Evolutionary conservation across 2,329 filamentous ascomycete species (phyloP), one percentile per base, ranked within the genome.

Genomic region (Ustulina deusta): DNA sequence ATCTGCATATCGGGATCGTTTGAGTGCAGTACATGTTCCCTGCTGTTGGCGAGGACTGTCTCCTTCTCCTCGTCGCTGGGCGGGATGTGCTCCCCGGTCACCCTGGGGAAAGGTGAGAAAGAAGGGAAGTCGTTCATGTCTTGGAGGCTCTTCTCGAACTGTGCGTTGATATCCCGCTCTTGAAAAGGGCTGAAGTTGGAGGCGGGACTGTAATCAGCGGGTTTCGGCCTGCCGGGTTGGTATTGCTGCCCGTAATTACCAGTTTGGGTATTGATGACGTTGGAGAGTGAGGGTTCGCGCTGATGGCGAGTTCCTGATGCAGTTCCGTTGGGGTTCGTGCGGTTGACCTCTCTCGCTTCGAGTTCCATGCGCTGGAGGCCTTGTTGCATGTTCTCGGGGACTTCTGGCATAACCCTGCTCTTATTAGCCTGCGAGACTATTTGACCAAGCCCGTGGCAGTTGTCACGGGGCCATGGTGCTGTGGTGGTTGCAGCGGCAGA

Each of bases 1-100:
- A 99, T 87, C 83, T 99, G 96, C 89, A 97, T 97, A 74, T 97
- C 91, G 56, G 97, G 93, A 78, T 99, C 94, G 76, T 97, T 97
- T 54, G 94, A 97, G 77, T 94, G 93, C 70, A 99, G 85, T 40
- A 98, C 95, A 66, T 92, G 88, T 69, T 92, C 83, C 63, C 95
- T 90, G 38, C 94, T 93, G 78, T 90, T 91, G 83, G 97, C 96
- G 61, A 99, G 82, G 56, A 93, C 94, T 34, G 91, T 90, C 80
- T 97, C 96, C 81, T 97, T 94, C 77, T 97, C 93, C 73, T 97
- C 94, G 80, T 98, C 94, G 65, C 93, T 94, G 0, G 93, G 93
- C 13, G 96, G 96, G 22, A 99, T 91, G 79, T 97, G 97, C 66
- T 94, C 91, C 58, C 93, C 93, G 75, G 88, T 88, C 60, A 97